These are phyloP conservation scores for Camellia sinensis DNA, from an alignment of 148 eudicot genomes.

Conservation along the genomic window DNA sequence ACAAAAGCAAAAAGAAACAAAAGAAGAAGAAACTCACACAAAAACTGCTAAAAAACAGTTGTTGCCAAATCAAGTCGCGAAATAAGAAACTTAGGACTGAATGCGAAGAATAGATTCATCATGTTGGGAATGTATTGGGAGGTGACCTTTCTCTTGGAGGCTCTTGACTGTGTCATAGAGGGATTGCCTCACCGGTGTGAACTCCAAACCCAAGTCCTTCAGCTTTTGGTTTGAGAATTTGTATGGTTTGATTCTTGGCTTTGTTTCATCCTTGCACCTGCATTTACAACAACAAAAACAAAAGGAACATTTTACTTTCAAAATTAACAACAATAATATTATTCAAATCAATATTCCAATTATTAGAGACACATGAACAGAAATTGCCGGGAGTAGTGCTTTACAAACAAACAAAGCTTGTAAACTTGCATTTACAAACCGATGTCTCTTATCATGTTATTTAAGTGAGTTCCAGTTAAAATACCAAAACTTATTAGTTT, in stretches of 20 bases:
- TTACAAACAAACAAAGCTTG: too few species aligned
- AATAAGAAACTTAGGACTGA: conserved; percentile 9
- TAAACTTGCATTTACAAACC: too few species aligned
- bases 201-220: conserved; percentile 70
- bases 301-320: background rate
- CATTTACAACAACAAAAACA: background rate
- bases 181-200: conserved; percentile 59
- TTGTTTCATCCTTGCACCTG: conserved; percentile 79
- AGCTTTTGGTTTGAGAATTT: conserved; percentile 78
- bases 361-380: too few species aligned
- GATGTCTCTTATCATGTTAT: too few species aligned
- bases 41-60: too few species aligned
- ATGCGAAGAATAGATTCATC: conserved; percentile 30
- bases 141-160: conserved; percentile 82
- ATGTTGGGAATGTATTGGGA: conserved; percentile 43
- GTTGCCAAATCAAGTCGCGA: too few species aligned
- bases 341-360: too few species aligned
- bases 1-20: too few species aligned
- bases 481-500: too few species aligned
- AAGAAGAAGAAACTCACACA: too few species aligned
- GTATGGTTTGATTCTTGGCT: conserved; percentile 68
- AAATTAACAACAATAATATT: background rate
- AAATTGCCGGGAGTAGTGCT: too few species aligned
- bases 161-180: conserved; percentile 77
- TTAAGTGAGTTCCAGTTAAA: too few species aligned